These are phyloP conservation scores for Phragmites australis DNA, from an alignment of 176 grass and related monocot genomes.

Conservation along the genomic window DNA sequence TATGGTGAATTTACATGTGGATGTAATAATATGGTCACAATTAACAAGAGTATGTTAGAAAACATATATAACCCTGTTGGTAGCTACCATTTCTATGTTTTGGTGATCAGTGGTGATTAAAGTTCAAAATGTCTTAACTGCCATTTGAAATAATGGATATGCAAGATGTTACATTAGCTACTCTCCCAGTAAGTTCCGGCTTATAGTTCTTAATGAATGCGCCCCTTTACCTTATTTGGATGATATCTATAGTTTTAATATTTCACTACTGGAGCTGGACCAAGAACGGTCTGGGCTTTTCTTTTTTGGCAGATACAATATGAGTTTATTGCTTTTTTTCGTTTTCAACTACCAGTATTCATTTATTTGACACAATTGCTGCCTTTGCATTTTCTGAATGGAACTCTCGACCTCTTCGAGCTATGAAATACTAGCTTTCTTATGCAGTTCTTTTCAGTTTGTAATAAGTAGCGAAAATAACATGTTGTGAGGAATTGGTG, in stretches of 20 bases:
- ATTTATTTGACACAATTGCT: neutral
- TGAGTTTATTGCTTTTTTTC: neutral
- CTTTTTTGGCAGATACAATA: neutral
- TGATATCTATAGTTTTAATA: neutral
- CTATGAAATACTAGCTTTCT: conserved; percentile 35
- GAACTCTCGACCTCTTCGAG: neutral
- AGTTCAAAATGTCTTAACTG: neutral
- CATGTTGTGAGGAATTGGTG: too few relatives aligned
- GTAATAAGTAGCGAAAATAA: conserved; percentile 61
- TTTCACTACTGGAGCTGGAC: neutral
- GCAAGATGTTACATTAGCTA: neutral
- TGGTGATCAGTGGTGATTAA: neutral
- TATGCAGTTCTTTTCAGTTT: conserved; percentile 55
- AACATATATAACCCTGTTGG: neutral
- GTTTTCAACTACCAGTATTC: neutral
- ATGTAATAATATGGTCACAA: neutral
- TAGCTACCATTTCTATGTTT: conserved; percentile 2
- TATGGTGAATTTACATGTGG: neutral
- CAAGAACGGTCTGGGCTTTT: neutral
- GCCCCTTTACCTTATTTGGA: neutral
- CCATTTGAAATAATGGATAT: neutral
- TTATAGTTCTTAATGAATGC: neutral
- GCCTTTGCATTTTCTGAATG: conserved; percentile 31
- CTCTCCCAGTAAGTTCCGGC: neutral
- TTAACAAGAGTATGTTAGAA: neutral